A percentile compares a stretch with the other conserved stretches of the same genome.
These are phyloP conservation scores for Lolium multiflorum DNA, from an alignment of 176 grass and related monocot species.

Conservation along the genomic window DNA sequence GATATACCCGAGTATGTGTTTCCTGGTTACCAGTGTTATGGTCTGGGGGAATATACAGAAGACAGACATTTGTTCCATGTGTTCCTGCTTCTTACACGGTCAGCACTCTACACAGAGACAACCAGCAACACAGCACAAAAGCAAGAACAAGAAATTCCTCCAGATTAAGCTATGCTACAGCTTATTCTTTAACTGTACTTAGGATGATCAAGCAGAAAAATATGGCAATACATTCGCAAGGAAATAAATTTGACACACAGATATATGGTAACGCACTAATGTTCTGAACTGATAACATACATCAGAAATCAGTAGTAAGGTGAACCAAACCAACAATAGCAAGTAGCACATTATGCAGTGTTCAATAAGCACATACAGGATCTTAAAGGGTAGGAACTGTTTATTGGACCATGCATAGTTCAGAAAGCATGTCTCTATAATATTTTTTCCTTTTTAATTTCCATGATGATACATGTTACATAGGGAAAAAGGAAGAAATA, in stretches of 20 bases:
- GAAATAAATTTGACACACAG: slow-evolving; percentile 1
- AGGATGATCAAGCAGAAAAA: neutral
- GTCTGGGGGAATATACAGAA: neutral
- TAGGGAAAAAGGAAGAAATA: slow-evolving; percentile 12
- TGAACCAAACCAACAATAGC: neutral
- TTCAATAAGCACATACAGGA: neutral
- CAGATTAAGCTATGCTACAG: slow-evolving; percentile 13
- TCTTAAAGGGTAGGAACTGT: neutral
- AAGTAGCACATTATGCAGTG: neutral
- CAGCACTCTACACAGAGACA: neutral
- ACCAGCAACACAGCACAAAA: neutral
- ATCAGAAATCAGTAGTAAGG: slow-evolving; percentile 19
- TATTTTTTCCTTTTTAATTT: slow-evolving; percentile 27
- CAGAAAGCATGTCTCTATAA: neutral
- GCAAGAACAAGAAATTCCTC: neutral
- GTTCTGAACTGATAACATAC: slow-evolving; percentile 4
- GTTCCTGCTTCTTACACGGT: neutral
- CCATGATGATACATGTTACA: slow-evolving; percentile 33
- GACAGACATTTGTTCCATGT: slow-evolving; percentile 11
- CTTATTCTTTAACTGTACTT: slow-evolving; percentile 13
- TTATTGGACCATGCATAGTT: neutral
- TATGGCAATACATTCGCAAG: neutral
- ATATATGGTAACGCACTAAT: neutral
- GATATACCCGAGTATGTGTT: neutral
- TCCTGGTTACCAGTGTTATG: neutral